Evolutionary conservation across 2,329 filamentous ascomycete genomes (phyloP), one percentile per base, ranked within the genome.

Genomic region (Arthroderma sp.): DNA sequence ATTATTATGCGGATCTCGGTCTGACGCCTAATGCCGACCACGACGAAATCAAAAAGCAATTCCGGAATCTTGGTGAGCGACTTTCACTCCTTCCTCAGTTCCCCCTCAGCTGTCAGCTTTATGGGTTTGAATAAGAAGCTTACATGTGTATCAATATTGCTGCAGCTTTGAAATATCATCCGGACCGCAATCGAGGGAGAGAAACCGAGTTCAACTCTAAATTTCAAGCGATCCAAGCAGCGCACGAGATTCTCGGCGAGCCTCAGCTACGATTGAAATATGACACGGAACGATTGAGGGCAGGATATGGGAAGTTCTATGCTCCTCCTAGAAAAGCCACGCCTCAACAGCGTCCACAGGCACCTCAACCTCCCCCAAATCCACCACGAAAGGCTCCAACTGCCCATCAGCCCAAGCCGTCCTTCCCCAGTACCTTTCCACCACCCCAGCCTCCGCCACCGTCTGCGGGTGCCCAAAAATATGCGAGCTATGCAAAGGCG

Each of bases 1-100:
- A 93, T 65, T 91, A 91, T 65, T 94, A 94, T 66, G 82, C 79
- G 50, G 86, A 93, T 66, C 72, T 94, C 45, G 84, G 85, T 51
- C 66, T 94, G 45, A 64, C 77, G 1, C 68, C 75, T 7, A 75
- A 73, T 54, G 84, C 84, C 43, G 78, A 82, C 52, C 66, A 78
- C 37, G 75, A 80, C 29, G 85, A 91, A 36, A 80, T 94, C 59
- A 89, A 86, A 68, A 91, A 82, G 63, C 82, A 88, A 56, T 94
- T 87, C 64, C 77, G 83, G 53, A 87, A 86, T 63, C 75, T 94
- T 57, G 83, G 83, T 86, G 68, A 47, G 70, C 53, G 11, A 37
- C n/a, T 36, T 29, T 30, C 30, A 30, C 29, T 10, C 45, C 42
- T 39, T 11, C 29, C 36, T 40, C 31, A 15, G 8, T 5, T 36